Evolutionary conservation across 768 basidiomycete species (phyloP).

Genomic region (Erythrobasidium yunnanense): DNA sequence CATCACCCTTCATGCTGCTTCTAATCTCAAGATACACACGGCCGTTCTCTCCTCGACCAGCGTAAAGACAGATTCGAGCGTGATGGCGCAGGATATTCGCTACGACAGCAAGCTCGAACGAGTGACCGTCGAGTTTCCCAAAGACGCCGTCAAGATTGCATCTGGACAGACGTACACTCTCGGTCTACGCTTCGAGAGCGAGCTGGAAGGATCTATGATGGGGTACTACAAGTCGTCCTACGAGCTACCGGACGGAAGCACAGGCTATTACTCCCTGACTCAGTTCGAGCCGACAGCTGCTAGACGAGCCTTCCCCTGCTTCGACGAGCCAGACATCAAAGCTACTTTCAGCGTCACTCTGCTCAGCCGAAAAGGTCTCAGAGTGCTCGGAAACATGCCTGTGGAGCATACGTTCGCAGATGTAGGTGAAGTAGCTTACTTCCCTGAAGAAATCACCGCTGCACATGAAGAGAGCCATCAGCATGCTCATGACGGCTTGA

Average conservation of each 20-base stretch:
- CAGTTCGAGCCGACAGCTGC: constrained; percentile 92
- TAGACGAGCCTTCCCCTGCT: constrained; percentile 70
- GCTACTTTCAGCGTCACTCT: constrained; percentile 52
- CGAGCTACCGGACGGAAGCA: constrained; percentile 35
- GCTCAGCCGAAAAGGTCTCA: constrained; percentile 58
- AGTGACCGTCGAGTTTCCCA: constrained; percentile 52
- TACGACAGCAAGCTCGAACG: constrained; percentile 59
- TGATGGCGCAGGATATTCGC: constrained; percentile 44
- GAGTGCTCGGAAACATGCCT: constrained; percentile 80
- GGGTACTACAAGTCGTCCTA: constrained; percentile 35
- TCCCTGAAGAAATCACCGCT: constrained; percentile 37
- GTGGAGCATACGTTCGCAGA: constrained; percentile 51
- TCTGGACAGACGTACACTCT: constrained; percentile 61
- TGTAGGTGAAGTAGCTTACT: constrained; percentile 35
- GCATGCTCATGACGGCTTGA: neutral
- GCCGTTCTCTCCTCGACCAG: constrained; percentile 53
- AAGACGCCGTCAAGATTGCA: constrained; percentile 45
- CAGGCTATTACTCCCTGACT: constrained; percentile 53
- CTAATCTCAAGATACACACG: constrained; percentile 51
- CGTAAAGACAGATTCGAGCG: constrained; percentile 47
- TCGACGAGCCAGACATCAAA: constrained; percentile 87
- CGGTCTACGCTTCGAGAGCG: constrained; percentile 56
- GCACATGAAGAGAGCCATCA: constrained; percentile 35
- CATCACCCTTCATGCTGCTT: constrained; percentile 54
- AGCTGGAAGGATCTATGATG: constrained; percentile 61